Evolutionary conservation across 257 asterid species (phyloP).

Genomic region (Solanum chiquidenum): DNA sequence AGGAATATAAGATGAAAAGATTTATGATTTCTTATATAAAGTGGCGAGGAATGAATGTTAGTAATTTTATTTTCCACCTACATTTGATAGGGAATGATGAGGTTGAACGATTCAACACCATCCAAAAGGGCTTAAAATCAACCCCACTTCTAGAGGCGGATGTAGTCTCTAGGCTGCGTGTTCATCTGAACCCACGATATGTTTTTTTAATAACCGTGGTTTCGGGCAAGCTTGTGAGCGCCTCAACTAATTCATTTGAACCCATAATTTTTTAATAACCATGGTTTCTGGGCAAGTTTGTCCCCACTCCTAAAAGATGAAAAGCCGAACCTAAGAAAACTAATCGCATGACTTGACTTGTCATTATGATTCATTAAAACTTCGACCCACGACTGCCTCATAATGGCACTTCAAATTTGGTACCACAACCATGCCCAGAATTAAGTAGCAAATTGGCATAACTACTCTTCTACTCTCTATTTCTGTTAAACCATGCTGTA

Average conservation of each 20-base stretch:
- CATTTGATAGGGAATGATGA: neutral
- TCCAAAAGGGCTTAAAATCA: neutral
- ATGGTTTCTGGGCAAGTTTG: neutral
- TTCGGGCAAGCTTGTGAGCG: neutral
- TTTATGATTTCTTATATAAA: neutral
- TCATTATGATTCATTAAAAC: neutral
- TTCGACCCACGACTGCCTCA: neutral
- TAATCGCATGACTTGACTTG: neutral
- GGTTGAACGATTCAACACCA: neutral
- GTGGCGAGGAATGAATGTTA: neutral
- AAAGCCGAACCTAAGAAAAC: neutral
- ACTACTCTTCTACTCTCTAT: neutral
- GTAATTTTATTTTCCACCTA: neutral
- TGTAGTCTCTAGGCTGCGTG: neutral
- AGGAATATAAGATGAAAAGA: neutral
- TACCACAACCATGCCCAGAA: neutral
- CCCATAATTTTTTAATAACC: neutral
- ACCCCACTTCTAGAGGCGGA: neutral
- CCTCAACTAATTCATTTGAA: neutral
- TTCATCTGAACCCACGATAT: neutral
- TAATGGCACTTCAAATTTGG: neutral
- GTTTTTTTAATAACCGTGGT: neutral
- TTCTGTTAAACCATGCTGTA: neutral
- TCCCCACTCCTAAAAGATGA: neutral
- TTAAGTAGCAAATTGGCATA: neutral